Base-by-base conservation (phyloP, 2,329 filamentous ascomycete species). In the Beauveria caledonica region DNA sequence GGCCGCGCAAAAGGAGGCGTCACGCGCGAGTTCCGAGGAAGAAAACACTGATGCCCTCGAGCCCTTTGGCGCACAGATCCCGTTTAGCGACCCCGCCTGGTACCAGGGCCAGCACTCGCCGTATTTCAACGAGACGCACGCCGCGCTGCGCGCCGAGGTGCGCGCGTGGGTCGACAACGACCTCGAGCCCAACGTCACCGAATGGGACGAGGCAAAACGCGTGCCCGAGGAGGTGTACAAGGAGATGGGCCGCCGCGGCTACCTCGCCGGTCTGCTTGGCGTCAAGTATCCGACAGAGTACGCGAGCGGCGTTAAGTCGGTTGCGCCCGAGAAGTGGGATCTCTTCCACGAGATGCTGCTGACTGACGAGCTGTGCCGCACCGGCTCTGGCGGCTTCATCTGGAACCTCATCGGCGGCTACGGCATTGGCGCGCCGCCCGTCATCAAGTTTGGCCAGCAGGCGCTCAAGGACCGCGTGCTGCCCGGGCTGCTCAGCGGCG, bases 341-440 rank as follows among this genome's bases (percentile, higher is more conserved):
- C 84, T 96, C 49, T 99, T 97, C 86, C 94, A 99, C 77, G 94
- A 99, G 81, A 83, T 97, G 84, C 82, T 97, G 49, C 73, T 99
- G 62, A 97, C 93, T 1, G 94, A 99, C 68, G 94, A 99, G 81
- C 78, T 99, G 49, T 96, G 90, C 44, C 90, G 94, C 60, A 80
- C 86, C 55, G 94, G 88, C 60, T 95, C 90, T 52, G 94, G 94
- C 69, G 94, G 94, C 62, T 88, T 97, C 64, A 92, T 97, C 23
- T 97, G 94, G 94, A 96, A 96, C 74, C 79, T 97, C 68, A 88
- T 97, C 64, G 94, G 93, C 67, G 94, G 94, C n/a, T 97, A 90
- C 72, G 93, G 92, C 59, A 99, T 99, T 66, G 94, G 94, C 62
- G 89, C 89, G 68, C 94, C 94, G 40, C 94, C 94, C 2, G 74